Conservation (phyloP, 2,329 filamentous ascomycete genomes). For the Fusarium sp. region DNA sequence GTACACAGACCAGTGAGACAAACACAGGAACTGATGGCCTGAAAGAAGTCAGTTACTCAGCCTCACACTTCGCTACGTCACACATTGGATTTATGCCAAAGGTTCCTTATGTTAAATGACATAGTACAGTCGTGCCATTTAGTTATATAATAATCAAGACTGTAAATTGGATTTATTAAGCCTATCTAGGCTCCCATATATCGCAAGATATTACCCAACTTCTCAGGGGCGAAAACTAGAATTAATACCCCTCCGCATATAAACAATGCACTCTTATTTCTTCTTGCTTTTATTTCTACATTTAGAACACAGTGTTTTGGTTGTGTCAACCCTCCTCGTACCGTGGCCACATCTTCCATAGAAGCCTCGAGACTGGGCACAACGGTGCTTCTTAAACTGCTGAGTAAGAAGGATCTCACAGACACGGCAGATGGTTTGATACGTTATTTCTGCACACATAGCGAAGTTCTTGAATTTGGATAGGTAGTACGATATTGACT, state of each 20-base stretch:
- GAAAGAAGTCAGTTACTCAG: background rate
- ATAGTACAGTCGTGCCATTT: rapidly evolving
- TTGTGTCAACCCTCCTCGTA: background rate
- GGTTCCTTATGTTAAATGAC: rapidly evolving
- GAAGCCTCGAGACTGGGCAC: background rate
- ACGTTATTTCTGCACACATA: background rate
- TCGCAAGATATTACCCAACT: rapidly evolving
- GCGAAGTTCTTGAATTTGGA: rapidly evolving
- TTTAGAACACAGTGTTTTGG: background rate
- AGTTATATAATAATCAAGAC: rapidly evolving
- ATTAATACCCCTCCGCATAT: rapidly evolving
- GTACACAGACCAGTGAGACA: background rate
- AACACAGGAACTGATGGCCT: background rate
- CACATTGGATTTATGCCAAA: background rate
- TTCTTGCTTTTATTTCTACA: background rate
- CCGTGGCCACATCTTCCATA: background rate
- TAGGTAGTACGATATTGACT: too few species aligned
- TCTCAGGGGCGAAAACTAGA: rapidly evolving
- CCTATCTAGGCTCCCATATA: too few species aligned
- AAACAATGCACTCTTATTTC: background rate
- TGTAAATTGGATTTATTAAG: rapidly evolving
- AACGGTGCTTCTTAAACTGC: background rate
- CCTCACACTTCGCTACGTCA: rapidly evolving
- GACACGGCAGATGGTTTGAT: background rate
- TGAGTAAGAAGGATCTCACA: background rate